These are phyloP conservation scores for Haberlea rhodopensis DNA, from an alignment of 257 asterid species.

Conservation along the genomic window DNA sequence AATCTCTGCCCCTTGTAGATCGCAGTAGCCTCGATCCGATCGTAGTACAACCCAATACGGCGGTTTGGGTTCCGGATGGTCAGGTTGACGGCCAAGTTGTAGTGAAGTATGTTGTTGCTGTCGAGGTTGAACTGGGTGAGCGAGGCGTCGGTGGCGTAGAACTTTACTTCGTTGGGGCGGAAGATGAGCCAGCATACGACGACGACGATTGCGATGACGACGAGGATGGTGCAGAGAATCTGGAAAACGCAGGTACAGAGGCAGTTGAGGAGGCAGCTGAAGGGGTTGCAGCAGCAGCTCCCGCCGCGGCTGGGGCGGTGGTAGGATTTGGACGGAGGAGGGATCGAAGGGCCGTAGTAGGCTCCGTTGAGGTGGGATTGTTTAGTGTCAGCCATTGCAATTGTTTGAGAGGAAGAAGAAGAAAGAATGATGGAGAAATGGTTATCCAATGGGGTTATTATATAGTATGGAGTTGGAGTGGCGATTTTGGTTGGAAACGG, in stretches of 20 bases:
- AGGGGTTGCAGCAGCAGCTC: conserved; percentile 38
- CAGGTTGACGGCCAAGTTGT: conserved; percentile 21
- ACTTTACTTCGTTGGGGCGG: conserved; percentile 31
- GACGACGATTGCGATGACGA: conserved; percentile 16
- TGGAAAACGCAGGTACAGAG: conserved; percentile 35
- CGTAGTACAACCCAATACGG: conserved; percentile 13
- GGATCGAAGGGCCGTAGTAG: conserved; percentile 49
- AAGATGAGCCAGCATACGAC: conserved; percentile 35
- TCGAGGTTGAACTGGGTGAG: background rate
- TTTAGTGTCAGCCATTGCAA: background rate
- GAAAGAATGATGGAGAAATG: too few species aligned
- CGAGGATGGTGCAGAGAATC: conserved; percentile 29
- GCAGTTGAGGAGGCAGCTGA: conserved; percentile 34
- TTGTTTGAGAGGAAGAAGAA: too few species aligned
- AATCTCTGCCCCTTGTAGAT: conserved; percentile 6
- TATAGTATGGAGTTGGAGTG: too few species aligned
- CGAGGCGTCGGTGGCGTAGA: background rate
- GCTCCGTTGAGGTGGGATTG: conserved; percentile 40
- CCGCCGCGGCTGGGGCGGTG: conserved; percentile 37
- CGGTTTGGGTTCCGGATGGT: conserved; percentile 21
- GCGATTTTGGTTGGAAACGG: too few species aligned
- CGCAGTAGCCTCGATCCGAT: conserved; percentile 4
- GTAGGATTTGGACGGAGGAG: conserved; percentile 37
- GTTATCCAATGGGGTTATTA: too few species aligned
- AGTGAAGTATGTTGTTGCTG: conserved; percentile 25